Evolutionary conservation across 192 early-diverging fungal species (phyloP), one percentile per base, ranked within the genome.

Genomic region (Funneliformis mosseae): DNA sequence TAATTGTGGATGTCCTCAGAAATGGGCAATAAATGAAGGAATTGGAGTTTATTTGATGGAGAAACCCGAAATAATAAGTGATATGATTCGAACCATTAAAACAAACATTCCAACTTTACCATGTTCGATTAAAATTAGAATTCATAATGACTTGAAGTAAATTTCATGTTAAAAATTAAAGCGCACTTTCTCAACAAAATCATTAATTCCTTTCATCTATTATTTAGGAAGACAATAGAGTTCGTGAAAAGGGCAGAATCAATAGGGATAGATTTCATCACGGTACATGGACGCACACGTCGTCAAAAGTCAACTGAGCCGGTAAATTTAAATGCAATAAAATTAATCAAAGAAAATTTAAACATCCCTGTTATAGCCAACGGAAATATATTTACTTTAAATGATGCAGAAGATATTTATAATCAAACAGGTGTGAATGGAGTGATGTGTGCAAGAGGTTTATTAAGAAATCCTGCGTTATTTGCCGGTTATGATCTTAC

Each of bases 1-100:
- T 66, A 95, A 99, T 83, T 99, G 96, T 86, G 97, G 97, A 23
- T 99, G 97, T 79, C 97, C 97, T 21, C 97, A 99, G 85, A 92
- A 91, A 84, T 98, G 96, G 96, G 97, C 97, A 0, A 92, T 95
- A 81, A 86, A 94, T 38, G 97, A 98, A 84, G 84, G 89, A 11
- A 95, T 98, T 78, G 97, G 97, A 4, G 88, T 93, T 0, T 90
- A 93, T 77, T 83, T 99, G 74, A 95, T 97, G 89, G 91, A 93
- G 43, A 83, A 94, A 48, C 97, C 97, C 11, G 97, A 99, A 59
- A 86, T 88, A 21, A 95, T 99, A n/a, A 86, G 89, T 43, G 96
- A 96, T 67, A 99, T 99, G 96, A 93, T 99, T 45, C 84, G 90
- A 4, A 42, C 86, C 88, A 45, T 93, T 97, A 98, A 42, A 97